A percentile compares a stretch with the other conserved stretches of the same genome.
Conservation (phyloP, 2,329 filamentous ascomycete genomes). For the Myriosclerotinia curreyana region DNA sequence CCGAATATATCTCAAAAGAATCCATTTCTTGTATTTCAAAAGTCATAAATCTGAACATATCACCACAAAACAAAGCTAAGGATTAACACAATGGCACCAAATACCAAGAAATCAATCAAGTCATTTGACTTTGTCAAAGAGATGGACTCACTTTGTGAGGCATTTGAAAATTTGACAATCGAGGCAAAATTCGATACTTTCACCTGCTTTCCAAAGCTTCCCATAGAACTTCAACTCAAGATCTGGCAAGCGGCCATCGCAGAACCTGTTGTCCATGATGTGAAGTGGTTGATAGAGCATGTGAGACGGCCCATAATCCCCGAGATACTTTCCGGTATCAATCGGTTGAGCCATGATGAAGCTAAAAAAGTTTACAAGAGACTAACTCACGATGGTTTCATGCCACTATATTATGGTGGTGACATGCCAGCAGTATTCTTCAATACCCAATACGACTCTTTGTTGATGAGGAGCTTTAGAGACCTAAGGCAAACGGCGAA, state of each 20-base stretch:
- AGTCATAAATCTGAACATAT: not conserved
- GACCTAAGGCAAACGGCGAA: not conserved
- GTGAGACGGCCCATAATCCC: not conserved
- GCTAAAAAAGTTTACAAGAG: not conserved
- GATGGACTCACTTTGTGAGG: not conserved
- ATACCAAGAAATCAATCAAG: not conserved
- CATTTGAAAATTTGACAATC: not conserved
- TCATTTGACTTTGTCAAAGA: not conserved
- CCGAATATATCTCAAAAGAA: too few species aligned
- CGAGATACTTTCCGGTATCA: not conserved
- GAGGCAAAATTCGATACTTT: not conserved
- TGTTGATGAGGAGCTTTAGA: not conserved
- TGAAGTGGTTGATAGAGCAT: too few species aligned
- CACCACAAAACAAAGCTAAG: not conserved
- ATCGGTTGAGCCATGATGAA: not conserved
- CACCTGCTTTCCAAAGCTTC: not conserved
- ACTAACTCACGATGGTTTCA: not conserved
- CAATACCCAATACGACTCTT: not conserved
- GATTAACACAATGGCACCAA: not conserved
- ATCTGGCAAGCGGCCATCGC: constrained; percentile 5
- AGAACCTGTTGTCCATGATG: not conserved
- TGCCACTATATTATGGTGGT: too few species aligned
- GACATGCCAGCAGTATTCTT: not conserved
- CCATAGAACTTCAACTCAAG: not conserved
- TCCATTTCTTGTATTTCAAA: too few species aligned